Base-by-base conservation (phyloP, 129 eudicot species). In the Chrysanthemum lavandulifolium region DNA sequence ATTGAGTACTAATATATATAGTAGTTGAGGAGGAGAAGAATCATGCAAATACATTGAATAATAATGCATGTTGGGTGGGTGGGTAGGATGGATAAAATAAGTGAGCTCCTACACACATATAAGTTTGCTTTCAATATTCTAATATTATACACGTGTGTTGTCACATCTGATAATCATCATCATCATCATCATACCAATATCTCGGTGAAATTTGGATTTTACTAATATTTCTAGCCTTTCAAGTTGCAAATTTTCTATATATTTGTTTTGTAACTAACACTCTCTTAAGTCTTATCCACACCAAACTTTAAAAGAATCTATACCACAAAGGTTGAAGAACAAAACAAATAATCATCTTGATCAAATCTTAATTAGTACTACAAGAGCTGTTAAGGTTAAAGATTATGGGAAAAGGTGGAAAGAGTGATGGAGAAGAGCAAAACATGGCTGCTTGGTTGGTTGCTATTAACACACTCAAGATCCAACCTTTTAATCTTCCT, bases 401-500 rank as follows among this genome's bases (percentile, higher is more conserved):
- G 43, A 33, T 33, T 3, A 87, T 87, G 89, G 89, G 93, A 18
- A 82, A 80, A 50, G 89, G 87, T 55, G 87, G 85, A 61, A 79
- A 76, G 52, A 73, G 47, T 4, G 84, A 61, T 12, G 76, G 54
- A 2, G 65, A 25, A 4, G 66, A 85, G 69, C 85, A 86, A 78
- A 90, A 94, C 85, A 86, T 87, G 96, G 99, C 99, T 36, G 97
- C 96, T 64, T 94, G 99, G 97, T 85, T 90, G n/a, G 74, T 84
- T 45, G 91, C 94, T 3, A 75, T 90, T 50, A 86, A 90, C 78
- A 80, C 81, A 67, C 87, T 94, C 82, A 88, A 86, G 85, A 94
- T 94, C 70, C 91, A 65, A 18, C 99, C 99, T 48, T 90, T 88
- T 68, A 83, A 82, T 43, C 98, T 94, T 48, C 98, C 97, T 47